Conservation (phyloP, 331 rosid species). For the Quercus phellos region DNA sequence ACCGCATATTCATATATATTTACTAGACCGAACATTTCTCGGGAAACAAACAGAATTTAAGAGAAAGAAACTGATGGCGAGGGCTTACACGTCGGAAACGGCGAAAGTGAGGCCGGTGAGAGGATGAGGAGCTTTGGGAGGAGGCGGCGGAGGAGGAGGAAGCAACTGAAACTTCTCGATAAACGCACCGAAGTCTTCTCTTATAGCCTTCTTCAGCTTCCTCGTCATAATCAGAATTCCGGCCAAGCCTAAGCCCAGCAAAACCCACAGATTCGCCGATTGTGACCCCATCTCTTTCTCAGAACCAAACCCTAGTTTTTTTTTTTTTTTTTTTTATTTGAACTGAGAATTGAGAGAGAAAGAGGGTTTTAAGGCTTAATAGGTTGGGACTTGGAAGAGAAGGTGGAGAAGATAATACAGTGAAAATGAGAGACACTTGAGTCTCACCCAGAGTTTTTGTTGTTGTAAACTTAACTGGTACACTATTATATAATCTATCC, state of each 20-base stretch:
- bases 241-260: slow-evolving; percentile 80
- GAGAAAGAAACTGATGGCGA: not conserved
- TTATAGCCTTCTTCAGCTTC: slow-evolving; percentile 60
- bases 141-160: slow-evolving; percentile 96
- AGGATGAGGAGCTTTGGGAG: slow-evolving; percentile 96
- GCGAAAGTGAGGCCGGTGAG: slow-evolving; percentile 82
- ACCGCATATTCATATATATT: not conserved
- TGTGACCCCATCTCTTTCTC: slow-evolving; percentile 53
- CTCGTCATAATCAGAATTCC: slow-evolving; percentile 65
- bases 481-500: too few species aligned
- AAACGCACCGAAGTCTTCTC: slow-evolving; percentile 87
- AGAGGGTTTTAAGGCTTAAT: too few species aligned
- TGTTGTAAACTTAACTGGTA: too few species aligned
- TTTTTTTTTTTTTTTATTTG: too few species aligned
- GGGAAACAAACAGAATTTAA: not conserved
- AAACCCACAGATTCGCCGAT: slow-evolving; percentile 75
- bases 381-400: too few species aligned
- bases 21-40: not conserved
- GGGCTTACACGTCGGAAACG: slow-evolving; percentile 69
- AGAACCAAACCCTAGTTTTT: slow-evolving; percentile 1
- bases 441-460: too few species aligned
- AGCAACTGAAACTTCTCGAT: slow-evolving; percentile 54
- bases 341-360: too few species aligned
- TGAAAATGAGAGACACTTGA: too few species aligned
- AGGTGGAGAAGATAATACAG: too few species aligned